Evolutionary conservation across 2,329 filamentous ascomycete genomes (phyloP).

Genomic region (Phyllosticta citribraziliensis): DNA sequence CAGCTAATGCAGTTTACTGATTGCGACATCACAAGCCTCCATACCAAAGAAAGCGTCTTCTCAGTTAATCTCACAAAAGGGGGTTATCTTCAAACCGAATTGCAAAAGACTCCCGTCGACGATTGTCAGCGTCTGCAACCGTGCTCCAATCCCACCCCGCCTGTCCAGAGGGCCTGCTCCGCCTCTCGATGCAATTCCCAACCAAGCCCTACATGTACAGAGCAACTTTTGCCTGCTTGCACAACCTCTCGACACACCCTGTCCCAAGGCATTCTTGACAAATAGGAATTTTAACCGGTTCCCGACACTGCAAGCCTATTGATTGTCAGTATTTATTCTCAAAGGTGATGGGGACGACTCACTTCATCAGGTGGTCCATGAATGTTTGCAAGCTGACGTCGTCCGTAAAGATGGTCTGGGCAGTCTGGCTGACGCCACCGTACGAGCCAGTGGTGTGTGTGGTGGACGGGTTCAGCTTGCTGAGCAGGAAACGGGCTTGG

Average conservation of each 20-base stretch:
- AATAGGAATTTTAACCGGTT: background rate
- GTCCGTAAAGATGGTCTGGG: constrained; percentile 98
- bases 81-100: background rate
- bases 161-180: background rate
- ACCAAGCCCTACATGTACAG: background rate
- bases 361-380: constrained; percentile 99
- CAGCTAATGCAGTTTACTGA: no score
- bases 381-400: constrained; percentile 97
- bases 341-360: background rate
- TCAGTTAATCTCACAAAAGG: background rate
- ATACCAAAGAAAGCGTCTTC: background rate
- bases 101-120: background rate
- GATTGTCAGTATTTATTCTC: background rate
- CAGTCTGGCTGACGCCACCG: constrained; percentile 78
- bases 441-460: constrained; percentile 92
- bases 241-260: background rate
- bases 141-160: background rate
- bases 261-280: background rate
- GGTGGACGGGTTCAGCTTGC: constrained; percentile 94
- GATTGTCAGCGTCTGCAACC: background rate
- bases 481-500: constrained; percentile 91
- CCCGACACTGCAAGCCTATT: background rate
- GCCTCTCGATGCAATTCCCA: background rate
- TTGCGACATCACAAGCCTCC: background rate
- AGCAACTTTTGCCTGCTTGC: background rate